Percentiles rank a stretch among this genome's conserved stretches.
Conservation (phyloP, 108 stramenopile genomes). For the Chaetoceros muelleri region DNA sequence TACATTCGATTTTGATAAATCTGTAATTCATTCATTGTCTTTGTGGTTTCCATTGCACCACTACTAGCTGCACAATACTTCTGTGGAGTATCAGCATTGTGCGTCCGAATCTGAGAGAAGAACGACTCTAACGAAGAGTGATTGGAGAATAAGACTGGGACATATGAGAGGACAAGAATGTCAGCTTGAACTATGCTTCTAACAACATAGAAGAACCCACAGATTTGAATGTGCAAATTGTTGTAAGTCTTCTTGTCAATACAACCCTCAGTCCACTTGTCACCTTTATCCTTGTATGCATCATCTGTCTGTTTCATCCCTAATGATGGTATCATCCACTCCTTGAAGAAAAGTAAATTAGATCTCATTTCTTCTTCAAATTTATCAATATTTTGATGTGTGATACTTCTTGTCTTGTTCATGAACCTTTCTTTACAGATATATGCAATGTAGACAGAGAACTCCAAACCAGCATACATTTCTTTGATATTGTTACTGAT, state of each 20-base stretch:
- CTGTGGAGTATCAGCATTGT: background rate
- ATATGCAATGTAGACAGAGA: background rate
- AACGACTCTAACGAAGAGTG: background rate
- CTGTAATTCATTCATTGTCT: background rate
- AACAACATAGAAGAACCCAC: background rate
- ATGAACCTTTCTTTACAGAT: background rate
- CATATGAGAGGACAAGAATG: background rate
- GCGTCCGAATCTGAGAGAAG: background rate
- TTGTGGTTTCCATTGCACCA: background rate
- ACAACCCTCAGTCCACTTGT: background rate
- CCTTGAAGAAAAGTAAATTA: background rate
- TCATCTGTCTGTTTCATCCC: background rate
- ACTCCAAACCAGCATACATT: background rate
- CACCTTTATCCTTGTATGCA: background rate
- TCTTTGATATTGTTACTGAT: background rate
- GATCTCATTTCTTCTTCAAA: background rate
- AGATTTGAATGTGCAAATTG: background rate
- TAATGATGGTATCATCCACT: background rate
- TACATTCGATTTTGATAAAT: background rate
- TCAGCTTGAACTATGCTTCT: background rate
- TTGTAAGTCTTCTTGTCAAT: background rate
- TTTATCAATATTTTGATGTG: background rate
- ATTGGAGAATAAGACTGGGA: background rate
- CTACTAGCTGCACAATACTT: background rate
- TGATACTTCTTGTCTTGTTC: background rate